phyloP scores from a whole-genome alignment of 2,329 filamentous ascomycete genomes.

The Simplicillium aogashimaense region DNA sequence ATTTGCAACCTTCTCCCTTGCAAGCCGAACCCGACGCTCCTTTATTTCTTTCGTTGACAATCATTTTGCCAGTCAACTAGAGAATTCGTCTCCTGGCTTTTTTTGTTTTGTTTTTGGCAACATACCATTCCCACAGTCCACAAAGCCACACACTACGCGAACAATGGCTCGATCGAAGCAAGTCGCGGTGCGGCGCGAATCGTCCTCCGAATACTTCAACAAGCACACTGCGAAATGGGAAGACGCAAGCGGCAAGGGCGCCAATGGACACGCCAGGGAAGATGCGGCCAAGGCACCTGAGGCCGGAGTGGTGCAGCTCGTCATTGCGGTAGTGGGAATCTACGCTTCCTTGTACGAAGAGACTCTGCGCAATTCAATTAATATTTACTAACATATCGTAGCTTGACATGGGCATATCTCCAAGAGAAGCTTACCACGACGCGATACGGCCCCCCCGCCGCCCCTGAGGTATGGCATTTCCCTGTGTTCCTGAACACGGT shows the following conservation, averaged over 20 bases:
- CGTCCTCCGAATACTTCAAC: slow-evolving; percentile 57
- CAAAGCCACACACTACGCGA: too few species aligned
- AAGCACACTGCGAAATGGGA: slow-evolving; percentile 30
- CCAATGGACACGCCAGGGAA: slow-evolving; percentile 15
- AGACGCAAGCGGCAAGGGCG: slow-evolving; percentile 16
- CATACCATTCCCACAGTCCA: background rate
- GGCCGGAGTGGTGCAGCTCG: slow-evolving; percentile 62
- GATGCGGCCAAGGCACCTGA: slow-evolving; percentile 28
- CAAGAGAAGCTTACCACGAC: slow-evolving; percentile 98
- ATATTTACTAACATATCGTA: slow-evolving; percentile 20
- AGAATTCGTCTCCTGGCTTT: background rate
- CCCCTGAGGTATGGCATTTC: slow-evolving; percentile 77
- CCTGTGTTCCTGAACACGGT: slow-evolving; percentile 94
- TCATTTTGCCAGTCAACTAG: too few species aligned
- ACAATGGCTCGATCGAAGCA: slow-evolving; percentile 68
- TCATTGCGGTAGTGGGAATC: slow-evolving; percentile 87
- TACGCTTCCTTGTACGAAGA: slow-evolving; percentile 93
- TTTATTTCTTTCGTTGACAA: slow-evolving; percentile 1
- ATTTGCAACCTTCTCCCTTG: slow-evolving; percentile 1
- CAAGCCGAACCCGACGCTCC: slow-evolving; percentile 2
- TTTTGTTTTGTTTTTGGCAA: background rate
- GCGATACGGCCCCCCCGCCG: slow-evolving; percentile 55
- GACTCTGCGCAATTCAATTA: background rate
- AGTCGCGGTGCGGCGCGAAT: slow-evolving; percentile 52
- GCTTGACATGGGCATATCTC: slow-evolving; percentile 89